These are phyloP conservation scores for Vishniacozyma victoriae DNA, from an alignment of 768 basidiomycete genomes.

Conservation along the genomic window DNA sequence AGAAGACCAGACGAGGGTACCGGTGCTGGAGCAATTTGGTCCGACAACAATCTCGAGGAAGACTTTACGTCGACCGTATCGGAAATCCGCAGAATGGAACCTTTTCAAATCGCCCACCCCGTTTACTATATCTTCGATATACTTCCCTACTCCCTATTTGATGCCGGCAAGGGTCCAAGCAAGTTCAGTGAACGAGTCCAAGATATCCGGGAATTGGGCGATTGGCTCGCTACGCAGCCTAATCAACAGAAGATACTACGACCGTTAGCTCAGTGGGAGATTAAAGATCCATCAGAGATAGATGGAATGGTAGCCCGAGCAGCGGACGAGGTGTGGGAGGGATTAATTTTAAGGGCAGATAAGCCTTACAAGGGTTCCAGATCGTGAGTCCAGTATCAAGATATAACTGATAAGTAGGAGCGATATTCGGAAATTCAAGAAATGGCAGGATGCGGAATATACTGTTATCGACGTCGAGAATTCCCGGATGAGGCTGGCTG, in stretches of 20 bases:
- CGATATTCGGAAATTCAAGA: slow-evolving; percentile 45
- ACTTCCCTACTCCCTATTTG: slow-evolving; percentile 19
- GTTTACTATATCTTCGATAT: slow-evolving; percentile 41
- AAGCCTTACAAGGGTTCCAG: slow-evolving; percentile 38
- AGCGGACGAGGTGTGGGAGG: slow-evolving; percentile 42
- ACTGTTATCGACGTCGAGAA: slow-evolving; percentile 25
- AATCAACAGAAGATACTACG: slow-evolving; percentile 16
- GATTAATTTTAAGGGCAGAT: slow-evolving; percentile 37
- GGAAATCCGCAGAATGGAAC: slow-evolving; percentile 18
- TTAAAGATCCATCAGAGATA: slow-evolving; percentile 14
- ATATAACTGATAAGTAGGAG: slow-evolving; percentile 10
- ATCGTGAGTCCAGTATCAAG: slow-evolving; percentile 21
- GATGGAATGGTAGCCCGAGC: slow-evolving; percentile 37
- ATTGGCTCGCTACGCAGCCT: slow-evolving; percentile 17
- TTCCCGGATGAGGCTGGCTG: slow-evolving; percentile 29
- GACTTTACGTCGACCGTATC: slow-evolving; percentile 39
- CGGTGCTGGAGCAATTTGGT: neutral
- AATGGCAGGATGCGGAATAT: slow-evolving; percentile 46
- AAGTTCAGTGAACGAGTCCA: slow-evolving; percentile 28
- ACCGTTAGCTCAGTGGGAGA: slow-evolving; percentile 26
- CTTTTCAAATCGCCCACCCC: slow-evolving; percentile 1
- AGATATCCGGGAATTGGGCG: slow-evolving; percentile 16
- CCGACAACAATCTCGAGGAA: slow-evolving; percentile 11
- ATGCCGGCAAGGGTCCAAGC: neutral
- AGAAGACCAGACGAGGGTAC: neutral